Base-by-base conservation (phyloP, 768 basidiomycete genomes). In the Tulasnella sp. region DNA sequence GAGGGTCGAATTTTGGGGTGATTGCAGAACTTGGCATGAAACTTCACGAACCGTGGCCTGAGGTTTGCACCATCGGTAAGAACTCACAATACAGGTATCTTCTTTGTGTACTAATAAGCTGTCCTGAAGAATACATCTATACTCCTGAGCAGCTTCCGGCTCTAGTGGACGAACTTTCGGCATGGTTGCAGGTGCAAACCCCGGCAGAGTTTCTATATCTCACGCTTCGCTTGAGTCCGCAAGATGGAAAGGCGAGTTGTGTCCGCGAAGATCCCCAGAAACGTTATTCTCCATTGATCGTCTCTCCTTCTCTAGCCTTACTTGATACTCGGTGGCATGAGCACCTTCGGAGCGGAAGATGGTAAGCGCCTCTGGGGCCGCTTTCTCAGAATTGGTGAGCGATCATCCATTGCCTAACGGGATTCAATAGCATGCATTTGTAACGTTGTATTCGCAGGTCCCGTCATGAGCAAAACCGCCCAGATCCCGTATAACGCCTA, bases 1-100 rank as follows among this genome's bases (percentile, higher is more conserved):
- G 56, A 24, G 56, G 56, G 10, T 44, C 56, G 11, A 58, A 58
- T 38, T 58, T 58, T 48, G 56, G 56, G 2, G 29, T 58, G 13
- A 24, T 58, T 15, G 45, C 56, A 8, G 56, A 58, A 29, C 34
- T 58, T n/a, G 26, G 42, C 13, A 26, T 58, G 42, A 58, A 48
- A 43, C 21, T 58, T 17, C 56, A 58, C 44, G 9, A n/a, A 17
- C 56, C 44, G 38, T 7, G 53, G 21, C 5, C 30, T 17, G 53
- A 55, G 5, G 41, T 34, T 24, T 55, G 43, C 19, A 23, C 30
- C 38, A 5, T 38, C 53, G 43, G 53, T 55, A 15, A 34, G 53
- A n/a, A n/a, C n/a, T n/a, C 26, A n/a, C n/a, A n/a, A n/a, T n/a
- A n/a, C n/a, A n/a, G n/a, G n/a, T n/a, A n/a, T n/a, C n/a, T n/a